A percentile compares a stretch with the other conserved stretches of the same genome.
phyloP scores from a whole-genome alignment of 2,329 filamentous ascomycete genomes.

The Colletotrichum tropicicola region DNA sequence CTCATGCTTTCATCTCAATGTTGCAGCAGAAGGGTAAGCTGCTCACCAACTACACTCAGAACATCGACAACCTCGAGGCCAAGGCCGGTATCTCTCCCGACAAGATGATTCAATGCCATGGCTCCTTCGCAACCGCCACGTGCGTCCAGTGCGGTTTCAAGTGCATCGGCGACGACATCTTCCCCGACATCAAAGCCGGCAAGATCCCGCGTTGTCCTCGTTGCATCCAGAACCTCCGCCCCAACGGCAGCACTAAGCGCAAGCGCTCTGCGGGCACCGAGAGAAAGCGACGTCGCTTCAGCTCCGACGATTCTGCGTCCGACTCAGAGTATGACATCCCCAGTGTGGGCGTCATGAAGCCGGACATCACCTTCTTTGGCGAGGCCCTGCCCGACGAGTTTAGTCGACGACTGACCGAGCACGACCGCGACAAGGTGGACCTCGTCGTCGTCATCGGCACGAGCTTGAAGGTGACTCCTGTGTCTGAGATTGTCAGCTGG shows the following conservation, averaged over 20 bases:
- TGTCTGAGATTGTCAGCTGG: conserved; percentile 88
- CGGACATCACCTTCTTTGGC: conserved; percentile 98
- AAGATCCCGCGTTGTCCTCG: conserved; percentile 79
- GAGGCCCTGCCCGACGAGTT: conserved; percentile 89
- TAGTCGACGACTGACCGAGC: conserved; percentile 79
- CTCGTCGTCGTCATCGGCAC: conserved; percentile 97
- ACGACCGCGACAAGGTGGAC: conserved; percentile 83
- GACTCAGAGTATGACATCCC: conserved; percentile 65
- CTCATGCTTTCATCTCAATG: conserved; percentile 91
- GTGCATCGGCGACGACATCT: conserved; percentile 80
- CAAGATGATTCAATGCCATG: conserved; percentile 95
- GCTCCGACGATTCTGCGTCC: conserved; percentile 47
- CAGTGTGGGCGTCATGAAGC: conserved; percentile 86
- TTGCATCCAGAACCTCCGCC: conserved; percentile 67
- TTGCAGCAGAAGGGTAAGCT: conserved; percentile 89
- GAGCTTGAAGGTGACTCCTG: conserved; percentile 92
- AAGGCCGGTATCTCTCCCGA: conserved; percentile 83
- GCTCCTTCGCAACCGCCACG: conserved; percentile 91
- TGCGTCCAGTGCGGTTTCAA: conserved; percentile 84
- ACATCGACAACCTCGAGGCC: conserved; percentile 95
- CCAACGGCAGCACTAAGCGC: conserved; percentile 42
- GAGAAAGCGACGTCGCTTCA: conserved; percentile 48
- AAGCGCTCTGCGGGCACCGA: conserved; percentile 50
- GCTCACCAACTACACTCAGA: conserved; percentile 97
- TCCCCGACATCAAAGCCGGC: conserved; percentile 79